Evolutionary conservation across 305 asterid species (phyloP).

Genomic region (Fraxinus sp.): DNA sequence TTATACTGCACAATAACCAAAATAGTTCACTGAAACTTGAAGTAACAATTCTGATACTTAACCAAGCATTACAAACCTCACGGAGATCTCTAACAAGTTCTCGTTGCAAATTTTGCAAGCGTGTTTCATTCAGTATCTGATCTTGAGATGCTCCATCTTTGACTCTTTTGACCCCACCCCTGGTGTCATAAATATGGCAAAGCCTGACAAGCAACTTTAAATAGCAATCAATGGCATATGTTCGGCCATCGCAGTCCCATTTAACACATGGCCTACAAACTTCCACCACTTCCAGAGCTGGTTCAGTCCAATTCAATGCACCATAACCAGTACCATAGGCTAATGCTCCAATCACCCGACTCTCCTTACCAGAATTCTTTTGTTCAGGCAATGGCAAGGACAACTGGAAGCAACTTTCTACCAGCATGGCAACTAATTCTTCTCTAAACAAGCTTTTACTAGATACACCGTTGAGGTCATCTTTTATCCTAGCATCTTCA

Average conservation of each 20-base stretch:
- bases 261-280: slow-evolving; percentile 91
- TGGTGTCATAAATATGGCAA: slow-evolving; percentile 87
- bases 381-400: slow-evolving; percentile 93
- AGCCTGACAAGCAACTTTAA: slow-evolving; percentile 91
- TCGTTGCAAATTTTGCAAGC: slow-evolving; percentile 87
- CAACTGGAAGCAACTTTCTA: slow-evolving; percentile 95
- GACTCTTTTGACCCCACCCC: slow-evolving; percentile 95
- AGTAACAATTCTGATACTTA: neutral
- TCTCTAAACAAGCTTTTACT: slow-evolving; percentile 90
- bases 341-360: slow-evolving; percentile 96
- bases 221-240: slow-evolving; percentile 93
- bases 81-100: slow-evolving; percentile 84
- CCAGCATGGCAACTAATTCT: slow-evolving; percentile 93
- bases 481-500: slow-evolving; percentile 77
- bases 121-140: slow-evolving; percentile 91
- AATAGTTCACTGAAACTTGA: neutral
- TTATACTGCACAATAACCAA: neutral
- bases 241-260: slow-evolving; percentile 95
- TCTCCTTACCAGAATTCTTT: slow-evolving; percentile 86
- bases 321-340: slow-evolving; percentile 98
- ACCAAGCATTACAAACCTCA: slow-evolving; percentile 57
- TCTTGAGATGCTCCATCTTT: slow-evolving; percentile 97
- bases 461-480: slow-evolving; percentile 75
- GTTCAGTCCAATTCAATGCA: slow-evolving; percentile 94
- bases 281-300: slow-evolving; percentile 96